These are phyloP conservation scores for Biancaea sappan DNA, from an alignment of 306 rosid species.

Conservation along the genomic window DNA sequence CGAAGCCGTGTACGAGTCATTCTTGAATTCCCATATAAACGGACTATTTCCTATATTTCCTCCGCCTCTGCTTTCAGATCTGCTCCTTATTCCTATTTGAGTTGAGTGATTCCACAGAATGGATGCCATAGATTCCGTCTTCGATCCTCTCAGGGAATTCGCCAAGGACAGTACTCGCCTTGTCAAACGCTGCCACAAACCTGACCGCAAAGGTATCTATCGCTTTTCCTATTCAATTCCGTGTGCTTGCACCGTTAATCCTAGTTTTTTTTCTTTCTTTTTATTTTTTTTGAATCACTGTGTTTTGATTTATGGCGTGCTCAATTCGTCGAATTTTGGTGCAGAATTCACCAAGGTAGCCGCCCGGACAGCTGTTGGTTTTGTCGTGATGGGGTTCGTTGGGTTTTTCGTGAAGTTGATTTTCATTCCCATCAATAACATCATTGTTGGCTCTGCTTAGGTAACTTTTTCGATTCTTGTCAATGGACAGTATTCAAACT, in stretches of 20 bases:
- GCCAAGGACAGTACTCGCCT: slow-evolving; percentile 4
- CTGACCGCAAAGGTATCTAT: slow-evolving; percentile 7
- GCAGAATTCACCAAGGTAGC: slow-evolving; percentile 18
- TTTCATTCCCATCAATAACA: slow-evolving; percentile 19
- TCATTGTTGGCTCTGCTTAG: slow-evolving; percentile 21
- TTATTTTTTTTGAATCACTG: background rate
- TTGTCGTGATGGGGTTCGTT: slow-evolving; percentile 20
- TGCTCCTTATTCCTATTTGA: no score
- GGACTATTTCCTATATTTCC: no score
- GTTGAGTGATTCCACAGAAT: background rate
- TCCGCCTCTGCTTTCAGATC: background rate
- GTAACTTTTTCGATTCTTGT: background rate
- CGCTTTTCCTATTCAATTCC: background rate
- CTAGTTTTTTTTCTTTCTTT: no score
- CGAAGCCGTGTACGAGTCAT: background rate
- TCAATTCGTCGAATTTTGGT: background rate
- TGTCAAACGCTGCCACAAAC: slow-evolving; percentile 19
- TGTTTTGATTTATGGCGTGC: background rate
- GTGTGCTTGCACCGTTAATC: background rate
- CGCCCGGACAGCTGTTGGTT: slow-evolving; percentile 14
- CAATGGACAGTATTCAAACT: background rate
- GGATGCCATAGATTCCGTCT: slow-evolving; percentile 17
- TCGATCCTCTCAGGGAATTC: slow-evolving; percentile 17
- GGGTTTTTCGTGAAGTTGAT: slow-evolving; percentile 26
- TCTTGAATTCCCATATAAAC: no score